Evolutionary conservation across 1,284 basidiomycete species (phyloP).

Genomic region (Pseudozyma sp.): DNA sequence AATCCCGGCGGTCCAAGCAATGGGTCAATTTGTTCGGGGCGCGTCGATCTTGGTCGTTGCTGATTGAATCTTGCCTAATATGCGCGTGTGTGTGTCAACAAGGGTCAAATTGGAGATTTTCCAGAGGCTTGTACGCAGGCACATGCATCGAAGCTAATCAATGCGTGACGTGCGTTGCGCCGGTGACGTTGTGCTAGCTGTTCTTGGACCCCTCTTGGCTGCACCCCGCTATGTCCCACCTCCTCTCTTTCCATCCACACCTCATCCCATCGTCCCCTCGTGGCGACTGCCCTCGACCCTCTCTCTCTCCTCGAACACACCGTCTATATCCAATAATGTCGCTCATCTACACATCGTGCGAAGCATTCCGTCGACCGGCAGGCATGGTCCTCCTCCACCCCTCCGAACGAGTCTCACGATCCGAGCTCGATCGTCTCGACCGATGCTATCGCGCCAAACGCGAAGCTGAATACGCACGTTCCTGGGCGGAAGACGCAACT

Average conservation of each 20-base stretch:
- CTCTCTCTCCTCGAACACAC: neutral
- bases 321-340: slow-evolving; percentile 20
- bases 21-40: neutral
- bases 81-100: too few relatives aligned
- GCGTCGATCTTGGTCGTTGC: slow-evolving; percentile 25
- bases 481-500: slow-evolving; percentile 62
- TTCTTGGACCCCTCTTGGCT: too few relatives aligned
- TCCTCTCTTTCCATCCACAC: too few relatives aligned
- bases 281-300: neutral
- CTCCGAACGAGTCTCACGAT: slow-evolving; percentile 52
- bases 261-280: too few relatives aligned
- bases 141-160: too few relatives aligned
- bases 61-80: neutral
- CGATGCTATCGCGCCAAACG: slow-evolving; percentile 53
- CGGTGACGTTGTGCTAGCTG: too few relatives aligned
- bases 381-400: slow-evolving; percentile 57
- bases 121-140: too few relatives aligned
- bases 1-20: too few relatives aligned
- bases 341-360: slow-evolving; percentile 27
- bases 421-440: slow-evolving; percentile 58
- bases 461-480: slow-evolving; percentile 49
- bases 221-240: too few relatives aligned
- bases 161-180: too few relatives aligned
- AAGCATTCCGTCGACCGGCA: slow-evolving; percentile 47
- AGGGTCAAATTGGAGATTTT: too few relatives aligned